A percentile compares a stretch with the other conserved stretches of the same genome.
phyloP scores from a whole-genome alignment of 2,329 filamentous ascomycete species.

The Aspergillus chevalieri region DNA sequence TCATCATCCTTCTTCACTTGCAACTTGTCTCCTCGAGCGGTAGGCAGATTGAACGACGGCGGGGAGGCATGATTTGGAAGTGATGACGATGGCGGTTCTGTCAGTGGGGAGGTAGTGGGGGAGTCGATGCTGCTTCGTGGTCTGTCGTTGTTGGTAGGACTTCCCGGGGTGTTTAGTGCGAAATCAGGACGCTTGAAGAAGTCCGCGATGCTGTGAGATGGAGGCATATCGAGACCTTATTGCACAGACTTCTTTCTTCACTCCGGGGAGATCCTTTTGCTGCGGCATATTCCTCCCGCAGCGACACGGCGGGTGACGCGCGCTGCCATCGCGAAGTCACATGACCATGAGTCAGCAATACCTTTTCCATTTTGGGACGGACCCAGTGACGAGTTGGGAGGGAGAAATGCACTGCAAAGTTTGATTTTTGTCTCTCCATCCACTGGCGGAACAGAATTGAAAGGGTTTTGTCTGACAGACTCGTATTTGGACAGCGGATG shows the following conservation, averaged over 20 bases:
- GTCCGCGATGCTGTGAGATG: slow-evolving; percentile 34
- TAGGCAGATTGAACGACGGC: not conserved
- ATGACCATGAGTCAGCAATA: slow-evolving; percentile 6
- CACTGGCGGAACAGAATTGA: too few species aligned
- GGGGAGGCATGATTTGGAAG: slow-evolving; percentile 12
- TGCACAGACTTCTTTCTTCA: not conserved
- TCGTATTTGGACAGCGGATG: too few species aligned
- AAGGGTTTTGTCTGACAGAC: too few species aligned
- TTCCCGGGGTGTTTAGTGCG: slow-evolving; percentile 3
- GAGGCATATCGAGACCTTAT: slow-evolving; percentile 18
- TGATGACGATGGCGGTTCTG: slow-evolving; percentile 19
- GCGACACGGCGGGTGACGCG: slow-evolving; percentile 5
- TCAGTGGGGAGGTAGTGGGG: slow-evolving; percentile 22
- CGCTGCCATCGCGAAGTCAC: slow-evolving; percentile 14
- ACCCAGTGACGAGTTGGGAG: too few species aligned
- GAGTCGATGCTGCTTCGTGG: not conserved
- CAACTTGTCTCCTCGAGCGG: not conserved
- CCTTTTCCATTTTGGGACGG: not conserved
- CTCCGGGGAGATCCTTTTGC: not conserved
- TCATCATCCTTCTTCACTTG: not conserved
- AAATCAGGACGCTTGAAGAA: slow-evolving; percentile 42
- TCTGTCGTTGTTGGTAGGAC: not conserved
- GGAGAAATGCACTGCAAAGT: too few species aligned
- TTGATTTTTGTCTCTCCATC: too few species aligned
- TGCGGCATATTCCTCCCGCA: not conserved